These are phyloP conservation scores for Cercophora samala DNA, from an alignment of 495 filamentous ascomycete genomes.

Conservation along the genomic window DNA sequence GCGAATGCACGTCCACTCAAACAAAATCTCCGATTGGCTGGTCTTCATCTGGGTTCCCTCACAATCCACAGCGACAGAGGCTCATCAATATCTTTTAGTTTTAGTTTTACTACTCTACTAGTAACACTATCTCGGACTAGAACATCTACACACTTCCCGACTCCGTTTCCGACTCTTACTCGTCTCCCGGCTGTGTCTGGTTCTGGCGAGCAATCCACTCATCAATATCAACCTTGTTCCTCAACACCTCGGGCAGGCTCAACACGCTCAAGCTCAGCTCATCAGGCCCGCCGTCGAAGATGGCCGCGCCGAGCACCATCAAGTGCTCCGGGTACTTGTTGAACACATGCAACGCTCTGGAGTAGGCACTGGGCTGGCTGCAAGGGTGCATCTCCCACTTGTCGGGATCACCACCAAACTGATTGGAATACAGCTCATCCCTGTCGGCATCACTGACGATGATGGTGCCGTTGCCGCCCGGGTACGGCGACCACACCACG, in stretches of 20 bases:
- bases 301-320: constrained; percentile 37
- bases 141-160: neutral
- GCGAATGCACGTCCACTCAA: neutral
- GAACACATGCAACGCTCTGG: constrained; percentile 48
- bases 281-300: constrained; percentile 14
- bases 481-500: constrained; percentile 51
- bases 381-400: constrained; percentile 51
- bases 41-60: neutral
- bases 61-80: neutral
- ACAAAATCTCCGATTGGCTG: neutral
- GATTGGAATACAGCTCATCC: constrained; percentile 57
- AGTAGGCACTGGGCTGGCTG: constrained; percentile 49
- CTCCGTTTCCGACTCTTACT: neutral
- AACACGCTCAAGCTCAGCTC: constrained; percentile 13
- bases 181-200: neutral
- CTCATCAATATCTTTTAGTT: too few relatives aligned
- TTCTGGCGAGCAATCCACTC: neutral
- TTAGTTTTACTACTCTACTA: too few relatives aligned
- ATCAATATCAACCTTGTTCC: neutral
- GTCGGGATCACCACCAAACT: constrained; percentile 48
- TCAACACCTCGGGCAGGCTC: constrained; percentile 9
- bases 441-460: constrained; percentile 53
- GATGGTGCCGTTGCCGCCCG: constrained; percentile 55
- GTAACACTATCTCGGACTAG: neutral
- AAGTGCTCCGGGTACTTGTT: constrained; percentile 34